phyloP scores from a whole-genome alignment of 73 alveolate species.

The Blepharisma stoltei region DNA sequence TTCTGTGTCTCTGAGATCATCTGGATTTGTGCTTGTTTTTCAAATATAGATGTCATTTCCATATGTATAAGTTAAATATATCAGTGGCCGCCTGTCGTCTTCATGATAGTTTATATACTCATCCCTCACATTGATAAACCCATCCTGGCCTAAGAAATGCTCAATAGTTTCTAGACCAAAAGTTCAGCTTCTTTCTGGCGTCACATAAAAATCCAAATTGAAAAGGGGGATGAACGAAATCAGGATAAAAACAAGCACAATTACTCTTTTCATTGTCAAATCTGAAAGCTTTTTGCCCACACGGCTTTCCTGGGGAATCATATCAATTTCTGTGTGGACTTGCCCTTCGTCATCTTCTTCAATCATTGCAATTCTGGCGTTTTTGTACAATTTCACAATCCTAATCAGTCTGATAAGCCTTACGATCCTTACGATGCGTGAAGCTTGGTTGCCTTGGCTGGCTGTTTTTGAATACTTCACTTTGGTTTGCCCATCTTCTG shows the following conservation, averaged over 20 bases:
- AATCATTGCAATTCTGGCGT: conserved; percentile 37
- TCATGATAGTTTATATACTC: conserved; percentile 2
- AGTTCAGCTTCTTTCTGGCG: neutral
- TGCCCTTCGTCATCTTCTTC: conserved; percentile 24
- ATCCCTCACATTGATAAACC: conserved; percentile 17
- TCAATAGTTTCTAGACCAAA: conserved; percentile 9
- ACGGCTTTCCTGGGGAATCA: conserved; percentile 49
- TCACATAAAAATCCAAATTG: neutral
- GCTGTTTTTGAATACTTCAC: conserved; percentile 63
- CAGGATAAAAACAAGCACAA: conserved; percentile 44
- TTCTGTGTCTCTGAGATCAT: conserved; percentile 26
- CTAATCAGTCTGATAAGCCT: conserved; percentile 67
- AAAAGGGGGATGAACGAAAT: conserved; percentile 54
- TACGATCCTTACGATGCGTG: conserved; percentile 67
- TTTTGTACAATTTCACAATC: conserved; percentile 77
- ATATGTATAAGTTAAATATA: neutral
- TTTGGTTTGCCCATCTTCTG: conserved; percentile 31
- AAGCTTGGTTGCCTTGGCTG: conserved; percentile 71
- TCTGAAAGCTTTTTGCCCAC: conserved; percentile 59
- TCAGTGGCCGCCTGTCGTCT: neutral
- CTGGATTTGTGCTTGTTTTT: neutral
- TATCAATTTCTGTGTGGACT: conserved; percentile 21
- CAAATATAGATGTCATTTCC: neutral
- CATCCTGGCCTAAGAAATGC: neutral
- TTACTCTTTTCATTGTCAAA: conserved; percentile 56